Percentiles rank a stretch among this genome's conserved stretches.
Conservation (phyloP, 2,329 filamentous ascomycete genomes). For the Trichoderma atroviride region DNA sequence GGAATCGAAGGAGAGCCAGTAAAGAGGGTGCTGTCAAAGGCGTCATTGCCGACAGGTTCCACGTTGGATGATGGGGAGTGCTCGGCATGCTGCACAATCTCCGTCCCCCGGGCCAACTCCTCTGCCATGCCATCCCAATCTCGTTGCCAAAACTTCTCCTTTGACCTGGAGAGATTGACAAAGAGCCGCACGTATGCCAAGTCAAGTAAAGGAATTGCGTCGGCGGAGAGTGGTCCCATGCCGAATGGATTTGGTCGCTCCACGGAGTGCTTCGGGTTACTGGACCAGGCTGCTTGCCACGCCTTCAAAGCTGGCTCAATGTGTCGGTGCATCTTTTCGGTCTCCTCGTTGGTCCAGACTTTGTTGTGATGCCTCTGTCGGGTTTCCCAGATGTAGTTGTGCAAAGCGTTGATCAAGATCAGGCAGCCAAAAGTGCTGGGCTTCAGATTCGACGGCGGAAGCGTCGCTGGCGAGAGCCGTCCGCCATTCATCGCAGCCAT, state of each 20-base stretch:
- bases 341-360: constrained; percentile 88
- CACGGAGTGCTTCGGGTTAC: constrained; percentile 80
- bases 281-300: constrained; percentile 91
- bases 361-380: constrained; percentile 85
- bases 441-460: constrained; percentile 64
- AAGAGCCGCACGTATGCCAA: constrained; percentile 90
- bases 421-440: constrained; percentile 93
- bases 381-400: constrained; percentile 99
- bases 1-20: constrained; percentile 57
- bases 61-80: constrained; percentile 57
- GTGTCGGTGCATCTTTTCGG: constrained; percentile 92
- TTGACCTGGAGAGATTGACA: constrained; percentile 88
- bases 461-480: constrained; percentile 40
- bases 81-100: constrained; percentile 73
- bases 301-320: constrained; percentile 92
- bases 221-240: constrained; percentile 79
- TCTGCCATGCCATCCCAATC: constrained; percentile 92
- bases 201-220: constrained; percentile 88
- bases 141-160: constrained; percentile 91
- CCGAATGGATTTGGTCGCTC: constrained; percentile 85
- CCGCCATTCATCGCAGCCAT: constrained; percentile 22
- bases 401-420: constrained; percentile 88
- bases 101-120: constrained; percentile 76
- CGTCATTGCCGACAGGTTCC: constrained; percentile 48
- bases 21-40: constrained; percentile 52